Evolutionary conservation across 2,329 filamentous ascomycete genomes (phyloP).

Genomic region (Rachicladosporium sp.): DNA sequence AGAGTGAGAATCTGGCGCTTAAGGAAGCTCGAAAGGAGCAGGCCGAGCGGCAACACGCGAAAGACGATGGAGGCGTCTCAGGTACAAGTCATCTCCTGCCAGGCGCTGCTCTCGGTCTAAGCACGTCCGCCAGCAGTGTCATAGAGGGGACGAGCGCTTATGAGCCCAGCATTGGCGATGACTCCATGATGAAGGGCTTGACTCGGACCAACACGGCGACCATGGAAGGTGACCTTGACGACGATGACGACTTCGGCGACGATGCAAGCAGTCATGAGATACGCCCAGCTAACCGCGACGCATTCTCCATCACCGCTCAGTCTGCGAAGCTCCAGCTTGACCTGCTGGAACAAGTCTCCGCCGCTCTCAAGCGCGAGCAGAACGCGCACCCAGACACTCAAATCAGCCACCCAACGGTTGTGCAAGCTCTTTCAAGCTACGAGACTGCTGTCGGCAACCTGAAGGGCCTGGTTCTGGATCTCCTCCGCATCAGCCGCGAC

Average conservation of each 20-base stretch:
- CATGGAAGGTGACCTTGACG: conserved; percentile 47
- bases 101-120: conserved; percentile 37
- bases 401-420: conserved; percentile 64
- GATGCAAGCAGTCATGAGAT: conserved; percentile 67
- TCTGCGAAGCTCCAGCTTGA: conserved; percentile 89
- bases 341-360: conserved; percentile 71
- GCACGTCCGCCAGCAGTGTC: conserved; percentile 32
- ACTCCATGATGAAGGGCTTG: conserved; percentile 36
- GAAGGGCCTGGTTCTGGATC: conserved; percentile 69
- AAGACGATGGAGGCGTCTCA: conserved; percentile 15
- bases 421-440: conserved; percentile 71
- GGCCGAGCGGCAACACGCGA: conserved; percentile 34
- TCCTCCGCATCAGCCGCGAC: conserved; percentile 84
- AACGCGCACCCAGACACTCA: conserved; percentile 55
- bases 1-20: conserved; percentile 61
- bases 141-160: conserved; percentile 47
- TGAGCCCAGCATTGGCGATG: conserved; percentile 45
- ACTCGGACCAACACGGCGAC: conserved; percentile 36
- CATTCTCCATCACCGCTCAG: conserved; percentile 92
- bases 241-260: conserved; percentile 67
- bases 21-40: conserved; percentile 71
- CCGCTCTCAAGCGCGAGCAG: conserved; percentile 64
- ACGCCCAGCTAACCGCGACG: conserved; percentile 68
- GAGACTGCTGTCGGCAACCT: conserved; percentile 82
- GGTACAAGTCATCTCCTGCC: conserved; percentile 19